Base-by-base conservation (phyloP, 306 rosid species). In the Vachellia collinsii region DNA sequence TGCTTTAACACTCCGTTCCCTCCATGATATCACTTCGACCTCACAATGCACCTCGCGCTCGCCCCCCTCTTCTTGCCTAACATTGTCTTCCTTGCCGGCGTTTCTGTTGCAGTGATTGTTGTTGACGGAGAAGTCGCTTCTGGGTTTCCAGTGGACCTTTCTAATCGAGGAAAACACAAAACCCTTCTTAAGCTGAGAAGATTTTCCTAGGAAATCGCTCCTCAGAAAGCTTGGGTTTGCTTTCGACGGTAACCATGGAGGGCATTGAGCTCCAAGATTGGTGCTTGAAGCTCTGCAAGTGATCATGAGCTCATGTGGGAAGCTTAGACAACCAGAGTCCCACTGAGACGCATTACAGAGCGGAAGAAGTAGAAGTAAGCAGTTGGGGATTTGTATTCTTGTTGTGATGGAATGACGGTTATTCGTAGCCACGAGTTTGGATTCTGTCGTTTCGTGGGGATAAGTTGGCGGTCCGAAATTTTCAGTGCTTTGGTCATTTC, bases 1-100 rank as follows among this genome's bases (percentile, higher is more conserved):
- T 4, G 95, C 97, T 46, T 85, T 88, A 50, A 94, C 86, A 69
- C 93, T 83, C 12, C 98, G 88, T 78, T 93, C 99, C 80, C 97
- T 83, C 99, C 99, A 90, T 16, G 98, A 95, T 9, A 95, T 83
- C 34, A 91, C 93, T 67, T 95, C 88, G 41, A 95, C 88, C 81
- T 95, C 95, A 76, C 98, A 93, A 46, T 81, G 83, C 54, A 90
- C 99, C 43, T 71, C 87, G 1, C 83, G 82, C 78, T 90, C 92
- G 36, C 51, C 83, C 4, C 70, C 80, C 12, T 48, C 85, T 11
- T 66, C 77, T 58, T 16, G 59, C 19, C 11, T 36, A 38, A 61
- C 83, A 51, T 34, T 59, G 29, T 68, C 70, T 25, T 70, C 82
- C 62, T 72, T 69, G 3, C 25, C 65, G 29, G 74, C 36, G 74